Evolutionary conservation across 768 basidiomycete species (phyloP), one percentile per base, ranked within the genome.

Genomic region (Termitomyces bulborhizus): DNA sequence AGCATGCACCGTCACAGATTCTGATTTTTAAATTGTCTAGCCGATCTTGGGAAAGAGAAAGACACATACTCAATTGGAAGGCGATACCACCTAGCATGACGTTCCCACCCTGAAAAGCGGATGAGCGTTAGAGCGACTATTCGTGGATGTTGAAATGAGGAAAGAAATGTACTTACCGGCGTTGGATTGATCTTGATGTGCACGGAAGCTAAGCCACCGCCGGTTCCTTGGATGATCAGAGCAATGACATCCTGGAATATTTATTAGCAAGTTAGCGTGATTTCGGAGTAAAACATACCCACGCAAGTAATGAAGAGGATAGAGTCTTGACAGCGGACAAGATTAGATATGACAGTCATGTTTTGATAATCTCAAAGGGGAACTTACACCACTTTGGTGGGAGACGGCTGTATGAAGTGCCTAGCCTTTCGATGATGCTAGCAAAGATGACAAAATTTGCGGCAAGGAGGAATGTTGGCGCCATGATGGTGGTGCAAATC

Each of bases 21-120:
- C n/a, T n/a, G n/a, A n/a, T n/a, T n/a, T n/a, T n/a, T n/a, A n/a
- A n/a, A n/a, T n/a, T n/a, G n/a, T n/a, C n/a, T n/a, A n/a, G n/a
- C n/a, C n/a, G n/a, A n/a, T n/a, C n/a, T n/a, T n/a, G 21, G n/a
- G 21, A 27, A 2, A 29, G 26, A 37, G 36, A 37, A 12, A 31
- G 24, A 16, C 6, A 58, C 74, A 27, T 54, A 76, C 76, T 60
- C 18, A 84, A 66, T 61, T 88, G 85, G 61, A 86, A 77, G 16
- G 72, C 70, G 57, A 88, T 86, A 46, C 85, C 86, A 1, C 69
- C 81, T 9, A 85, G 72, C 83, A 86, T 85, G 29, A 68, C 58
- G 41, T 66, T 60, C 15, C 55, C 66, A 6, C 68, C 68, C 66
- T 69, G 37, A 13, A 21, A 18, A 34, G 27, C 45, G 27, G 3